Evolutionary conservation across 225 moss, liverwort and hornwort species (phyloP), one percentile per base, ranked within the genome.

Genomic region (Sphagnum tenellum): DNA sequence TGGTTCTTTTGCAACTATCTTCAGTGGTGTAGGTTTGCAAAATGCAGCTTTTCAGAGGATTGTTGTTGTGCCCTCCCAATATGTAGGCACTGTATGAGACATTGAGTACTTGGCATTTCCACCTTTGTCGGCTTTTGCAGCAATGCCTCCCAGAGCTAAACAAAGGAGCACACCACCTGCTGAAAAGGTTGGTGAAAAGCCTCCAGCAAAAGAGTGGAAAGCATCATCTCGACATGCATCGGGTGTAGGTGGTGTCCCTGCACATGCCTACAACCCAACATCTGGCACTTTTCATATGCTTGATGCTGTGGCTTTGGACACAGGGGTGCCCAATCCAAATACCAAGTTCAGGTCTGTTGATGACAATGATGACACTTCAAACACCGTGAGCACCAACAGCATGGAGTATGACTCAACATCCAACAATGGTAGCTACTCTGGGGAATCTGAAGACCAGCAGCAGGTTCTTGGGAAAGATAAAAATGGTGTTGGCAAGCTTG

Each of bases 371-470:
- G 81, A 82, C 44, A 46, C 75, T 9, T 74, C 70, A 9, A 82
- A 77, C 50, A 56, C 61, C 2, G 64, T 67, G 60, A 74, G 81
- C 8, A 73, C 74, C 12, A 29, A 29, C 29, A 72, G 72, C 52
- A 77, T 77, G 1, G 81, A 81, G 70, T 74, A 72, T 52, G 81
- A 78, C 9, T 75, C 81, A n/a, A 59, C 78, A 56, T 82, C 81
- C 0, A 82, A 82, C 47, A 77, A 82, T 55, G 81, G 81, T 45
- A 82, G 81, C 58, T 82, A 77, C 65, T 82, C 81, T 11, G 81
- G 81, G 9, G 81, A 82, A 65, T 82, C 81, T 8, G 81, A 82
- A 68, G 81, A 82, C 70, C 81, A 82, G 53, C 50, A 63, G 8
- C 69, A 75, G 14, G 58, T 56, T 56, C 63, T 59, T 13, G 77